phyloP scores from a whole-genome alignment of 2,329 filamentous ascomycete genomes.

The Hypoxylon sp. region DNA sequence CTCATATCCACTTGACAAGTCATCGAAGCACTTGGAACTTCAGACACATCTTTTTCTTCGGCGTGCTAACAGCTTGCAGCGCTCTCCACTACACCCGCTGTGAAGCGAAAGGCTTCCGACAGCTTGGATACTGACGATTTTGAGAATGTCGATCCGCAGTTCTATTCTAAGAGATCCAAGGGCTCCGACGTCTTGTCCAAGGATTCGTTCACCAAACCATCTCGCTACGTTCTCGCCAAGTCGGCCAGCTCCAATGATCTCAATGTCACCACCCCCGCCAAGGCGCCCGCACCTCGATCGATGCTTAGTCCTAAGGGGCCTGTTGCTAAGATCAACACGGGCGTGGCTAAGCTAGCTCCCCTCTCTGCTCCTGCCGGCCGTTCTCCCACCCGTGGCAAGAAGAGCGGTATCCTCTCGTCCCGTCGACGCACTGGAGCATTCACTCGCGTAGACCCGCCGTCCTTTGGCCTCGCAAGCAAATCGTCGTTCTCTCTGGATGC shows the following conservation, averaged over 20 bases:
- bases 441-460: conserved; percentile 77
- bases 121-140: conserved; percentile 64
- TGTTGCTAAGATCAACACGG: conserved; percentile 59
- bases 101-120: conserved; percentile 70
- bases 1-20: conserved; percentile 9
- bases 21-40: conserved; percentile 3
- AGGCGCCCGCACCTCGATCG: conserved; percentile 54
- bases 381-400: conserved; percentile 79
- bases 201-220: conserved; percentile 62
- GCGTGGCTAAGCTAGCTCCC: conserved; percentile 63
- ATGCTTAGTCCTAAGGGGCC: conserved; percentile 68
- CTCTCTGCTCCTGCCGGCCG: conserved; percentile 80
- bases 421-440: conserved; percentile 74
- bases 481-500: conserved; percentile 84
- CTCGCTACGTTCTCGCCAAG: conserved; percentile 61
- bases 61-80: conserved; percentile 55
- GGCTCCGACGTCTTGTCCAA: conserved; percentile 58
- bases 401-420: conserved; percentile 74
- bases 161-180: conserved; percentile 72
- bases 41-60: neutral
- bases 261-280: conserved; percentile 51
- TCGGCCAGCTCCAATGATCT: conserved; percentile 55
- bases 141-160: conserved; percentile 72
- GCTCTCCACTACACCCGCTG: conserved; percentile 55
- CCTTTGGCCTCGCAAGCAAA: conserved; percentile 63